phyloP scores from a whole-genome alignment of 805 yeast genomes.

The Candida ulmi region DNA sequence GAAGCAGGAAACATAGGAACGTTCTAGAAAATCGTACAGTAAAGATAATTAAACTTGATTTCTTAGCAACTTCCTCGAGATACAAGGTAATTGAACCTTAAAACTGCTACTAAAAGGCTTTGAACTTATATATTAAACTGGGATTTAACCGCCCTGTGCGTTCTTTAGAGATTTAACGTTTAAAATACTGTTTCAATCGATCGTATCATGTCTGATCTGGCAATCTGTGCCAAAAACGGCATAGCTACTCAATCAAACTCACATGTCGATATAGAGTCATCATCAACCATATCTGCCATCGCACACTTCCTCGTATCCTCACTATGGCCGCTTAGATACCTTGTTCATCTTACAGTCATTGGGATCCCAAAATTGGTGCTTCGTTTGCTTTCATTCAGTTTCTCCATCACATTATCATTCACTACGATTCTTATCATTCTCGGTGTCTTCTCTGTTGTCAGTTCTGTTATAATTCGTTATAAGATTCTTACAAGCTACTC shows the following conservation, averaged over 20 bases:
- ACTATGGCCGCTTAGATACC: conserved; percentile 1
- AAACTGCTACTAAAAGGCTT: no score
- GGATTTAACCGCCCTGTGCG: no score
- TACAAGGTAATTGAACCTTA: no score
- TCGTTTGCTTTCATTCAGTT: conserved; percentile 35
- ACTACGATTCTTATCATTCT: conserved; percentile 36
- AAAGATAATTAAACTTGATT: no score
- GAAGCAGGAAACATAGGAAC: no score
- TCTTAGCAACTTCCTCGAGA: no score
- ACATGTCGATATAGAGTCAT: background rate
- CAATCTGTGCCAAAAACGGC: no score
- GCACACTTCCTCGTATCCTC: background rate
- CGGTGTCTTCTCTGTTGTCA: conserved; percentile 27
- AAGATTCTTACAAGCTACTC: conserved; percentile 61
- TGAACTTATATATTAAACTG: no score
- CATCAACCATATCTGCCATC: background rate
- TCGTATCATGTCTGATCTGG: no score
- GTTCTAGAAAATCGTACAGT: background rate
- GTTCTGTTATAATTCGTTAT: conserved; percentile 43
- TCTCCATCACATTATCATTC: conserved; percentile 47
- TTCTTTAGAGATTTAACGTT: no score
- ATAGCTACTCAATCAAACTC: no score
- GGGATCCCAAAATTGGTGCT: conserved; percentile 24
- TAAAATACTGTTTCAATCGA: no score
- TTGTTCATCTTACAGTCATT: conserved; percentile 11